A percentile compares a stretch with the other conserved stretches of the same genome.
These are phyloP conservation scores for Pseudogymnoascus sp. DNA, from an alignment of 2,329 filamentous ascomycete species.

Conservation along the genomic window DNA sequence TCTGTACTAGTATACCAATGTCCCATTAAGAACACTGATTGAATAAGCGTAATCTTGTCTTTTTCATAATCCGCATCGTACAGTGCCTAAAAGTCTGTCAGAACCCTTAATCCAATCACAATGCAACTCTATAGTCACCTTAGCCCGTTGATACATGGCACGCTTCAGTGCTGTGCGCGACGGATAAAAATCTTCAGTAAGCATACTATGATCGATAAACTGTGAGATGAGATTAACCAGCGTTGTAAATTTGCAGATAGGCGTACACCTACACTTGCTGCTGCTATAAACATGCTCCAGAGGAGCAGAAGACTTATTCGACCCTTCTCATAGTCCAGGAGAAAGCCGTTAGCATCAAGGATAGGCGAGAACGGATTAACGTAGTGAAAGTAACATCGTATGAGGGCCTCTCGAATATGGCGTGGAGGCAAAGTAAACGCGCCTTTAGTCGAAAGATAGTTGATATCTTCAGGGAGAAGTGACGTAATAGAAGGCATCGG, in stretches of 20 bases:
- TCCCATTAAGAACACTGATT: slow-evolving; percentile 34
- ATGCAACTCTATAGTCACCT: slow-evolving; percentile 17
- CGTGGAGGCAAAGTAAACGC: slow-evolving; percentile 27
- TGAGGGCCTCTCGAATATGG: slow-evolving; percentile 25
- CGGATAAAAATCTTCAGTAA: slow-evolving; percentile 16
- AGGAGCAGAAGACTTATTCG: slow-evolving; percentile 30
- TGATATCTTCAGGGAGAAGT: slow-evolving; percentile 18
- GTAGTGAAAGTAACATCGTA: slow-evolving; percentile 30
- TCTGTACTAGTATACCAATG: slow-evolving; percentile 35
- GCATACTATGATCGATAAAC: slow-evolving; percentile 13
- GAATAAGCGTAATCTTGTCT: slow-evolving; percentile 33
- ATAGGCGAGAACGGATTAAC: slow-evolving; percentile 32
- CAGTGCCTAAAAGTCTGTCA: slow-evolving; percentile 13
- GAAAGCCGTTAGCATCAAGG: slow-evolving; percentile 26
- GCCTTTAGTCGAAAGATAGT: slow-evolving; percentile 27
- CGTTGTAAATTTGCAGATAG: not conserved
- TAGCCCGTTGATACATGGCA: slow-evolving; percentile 31
- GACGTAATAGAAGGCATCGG: not conserved
- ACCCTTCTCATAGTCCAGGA: slow-evolving; percentile 23
- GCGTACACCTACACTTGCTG: slow-evolving; percentile 25
- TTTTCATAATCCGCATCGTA: slow-evolving; percentile 30
- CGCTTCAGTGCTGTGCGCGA: slow-evolving; percentile 30
- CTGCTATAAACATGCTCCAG: slow-evolving; percentile 29
- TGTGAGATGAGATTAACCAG: not conserved
- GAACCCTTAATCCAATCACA: not conserved